phyloP scores from a whole-genome alignment of 1,284 basidiomycete species.

The Wallemia hederae region DNA sequence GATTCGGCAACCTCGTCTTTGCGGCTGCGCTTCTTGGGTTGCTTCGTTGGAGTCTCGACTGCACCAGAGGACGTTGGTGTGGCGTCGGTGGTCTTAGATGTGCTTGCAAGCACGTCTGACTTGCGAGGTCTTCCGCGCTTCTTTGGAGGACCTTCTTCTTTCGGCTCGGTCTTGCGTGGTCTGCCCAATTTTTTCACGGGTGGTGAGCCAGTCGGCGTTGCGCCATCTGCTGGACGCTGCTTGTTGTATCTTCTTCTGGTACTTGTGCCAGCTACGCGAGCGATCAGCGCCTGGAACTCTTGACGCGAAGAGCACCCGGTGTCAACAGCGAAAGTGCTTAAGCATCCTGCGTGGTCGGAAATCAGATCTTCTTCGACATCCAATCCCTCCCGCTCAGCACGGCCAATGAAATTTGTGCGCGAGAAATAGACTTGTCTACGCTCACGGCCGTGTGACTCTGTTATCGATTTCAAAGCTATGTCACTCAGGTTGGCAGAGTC shows the following conservation, averaged over 20 bases:
- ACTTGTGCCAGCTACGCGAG: background rate
- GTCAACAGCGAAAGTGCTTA: background rate
- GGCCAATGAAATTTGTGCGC: background rate
- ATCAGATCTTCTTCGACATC: background rate
- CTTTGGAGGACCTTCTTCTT: too few species aligned
- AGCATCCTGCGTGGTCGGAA: background rate
- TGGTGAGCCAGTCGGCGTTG: background rate
- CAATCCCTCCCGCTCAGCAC: background rate
- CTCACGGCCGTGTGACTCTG: background rate
- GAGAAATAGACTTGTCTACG: background rate
- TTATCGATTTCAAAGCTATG: background rate
- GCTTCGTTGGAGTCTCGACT: background rate
- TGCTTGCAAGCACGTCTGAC: background rate
- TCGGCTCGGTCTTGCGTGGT: too few species aligned
- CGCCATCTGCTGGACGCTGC: too few species aligned
- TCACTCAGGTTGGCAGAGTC: background rate
- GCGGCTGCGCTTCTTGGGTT: background rate
- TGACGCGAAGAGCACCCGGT: background rate
- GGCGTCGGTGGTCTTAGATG: background rate
- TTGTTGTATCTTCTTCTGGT: too few species aligned
- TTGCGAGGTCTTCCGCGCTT: background rate
- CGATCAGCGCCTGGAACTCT: background rate
- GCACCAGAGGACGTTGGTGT: background rate
- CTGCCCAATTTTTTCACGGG: background rate
- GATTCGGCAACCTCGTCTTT: background rate